Conservation (phyloP, 176 grass and related monocot species). For the Themeda triandra region DNA sequence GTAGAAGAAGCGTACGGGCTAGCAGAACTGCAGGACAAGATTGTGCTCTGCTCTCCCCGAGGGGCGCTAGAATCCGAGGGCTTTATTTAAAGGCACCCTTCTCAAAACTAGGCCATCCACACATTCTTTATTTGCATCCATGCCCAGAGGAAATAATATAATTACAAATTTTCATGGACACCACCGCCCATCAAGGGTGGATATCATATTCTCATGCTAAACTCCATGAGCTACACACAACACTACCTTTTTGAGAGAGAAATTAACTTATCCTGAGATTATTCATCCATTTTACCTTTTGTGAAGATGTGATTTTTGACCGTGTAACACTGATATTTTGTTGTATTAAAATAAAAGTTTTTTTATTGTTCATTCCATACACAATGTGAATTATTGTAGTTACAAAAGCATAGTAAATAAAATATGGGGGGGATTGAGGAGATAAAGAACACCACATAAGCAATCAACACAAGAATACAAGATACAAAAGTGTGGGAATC, state of each 20-base stretch:
- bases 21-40: not conserved
- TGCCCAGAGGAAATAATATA: not conserved
- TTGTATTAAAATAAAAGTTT: not conserved
- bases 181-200: too few relatives aligned
- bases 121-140: constrained; percentile 25
- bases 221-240: not conserved
- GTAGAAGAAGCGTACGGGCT: not conserved
- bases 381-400: not conserved
- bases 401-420: not conserved
- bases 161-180: not conserved
- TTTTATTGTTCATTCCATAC: not conserved
- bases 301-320: not conserved
- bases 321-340: not conserved
- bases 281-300: not conserved
- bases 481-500: not conserved
- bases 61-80: constrained; percentile 24
- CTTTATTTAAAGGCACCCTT: constrained; percentile 20
- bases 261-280: not conserved
- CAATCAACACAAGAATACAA: not conserved
- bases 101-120: not conserved
- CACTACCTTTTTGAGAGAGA: not conserved
- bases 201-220: not conserved
- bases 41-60: constrained; percentile 17
- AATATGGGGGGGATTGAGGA: not conserved
- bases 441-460: not conserved